Percentiles rank a stretch among this genome's conserved stretches.
phyloP scores from a whole-genome alignment of 2,329 filamentous ascomycete genomes.

The Nemania serpens region DNA sequence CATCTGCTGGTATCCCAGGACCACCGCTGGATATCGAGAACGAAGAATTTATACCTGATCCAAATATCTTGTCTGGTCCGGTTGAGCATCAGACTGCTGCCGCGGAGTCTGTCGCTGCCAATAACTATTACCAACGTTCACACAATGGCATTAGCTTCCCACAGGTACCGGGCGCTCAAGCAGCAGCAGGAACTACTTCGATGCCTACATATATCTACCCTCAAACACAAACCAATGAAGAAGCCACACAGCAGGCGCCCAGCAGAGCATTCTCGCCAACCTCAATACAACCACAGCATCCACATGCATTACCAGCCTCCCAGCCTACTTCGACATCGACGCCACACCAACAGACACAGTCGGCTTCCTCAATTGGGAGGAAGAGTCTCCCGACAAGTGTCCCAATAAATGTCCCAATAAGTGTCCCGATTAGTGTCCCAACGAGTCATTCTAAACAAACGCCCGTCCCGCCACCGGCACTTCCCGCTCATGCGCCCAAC shows the following conservation, averaged over 20 bases:
- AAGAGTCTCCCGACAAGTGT: slow-evolving; percentile 31
- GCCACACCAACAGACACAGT: slow-evolving; percentile 24
- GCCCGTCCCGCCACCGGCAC: slow-evolving; percentile 30
- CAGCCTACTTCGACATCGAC: slow-evolving; percentile 17
- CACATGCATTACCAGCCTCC: slow-evolving; percentile 14
- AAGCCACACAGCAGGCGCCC: slow-evolving; percentile 24
- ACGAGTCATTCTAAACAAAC: slow-evolving; percentile 29
- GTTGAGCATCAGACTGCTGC: slow-evolving; percentile 31
- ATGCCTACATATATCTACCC: slow-evolving; percentile 23
- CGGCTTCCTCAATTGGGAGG: slow-evolving; percentile 23
- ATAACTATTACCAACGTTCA: slow-evolving; percentile 33
- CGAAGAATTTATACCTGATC: slow-evolving; percentile 43
- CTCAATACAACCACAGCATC: slow-evolving; percentile 21
- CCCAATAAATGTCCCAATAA: no score
- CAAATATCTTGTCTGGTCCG: slow-evolving; percentile 38
- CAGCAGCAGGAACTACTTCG: slow-evolving; percentile 9
- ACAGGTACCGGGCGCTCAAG: slow-evolving; percentile 19
- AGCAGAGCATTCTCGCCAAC: slow-evolving; percentile 23
- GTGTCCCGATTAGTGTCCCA: no score
- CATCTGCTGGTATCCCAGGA: neutral
- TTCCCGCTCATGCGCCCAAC: slow-evolving; percentile 29
- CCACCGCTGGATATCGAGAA: slow-evolving; percentile 36
- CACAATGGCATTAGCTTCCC: slow-evolving; percentile 30
- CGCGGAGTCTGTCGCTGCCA: slow-evolving; percentile 22
- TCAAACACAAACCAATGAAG: slow-evolving; percentile 28